Evolutionary conservation across 495 filamentous ascomycete species (phyloP).

Genomic region (Penicillium paxilli): DNA sequence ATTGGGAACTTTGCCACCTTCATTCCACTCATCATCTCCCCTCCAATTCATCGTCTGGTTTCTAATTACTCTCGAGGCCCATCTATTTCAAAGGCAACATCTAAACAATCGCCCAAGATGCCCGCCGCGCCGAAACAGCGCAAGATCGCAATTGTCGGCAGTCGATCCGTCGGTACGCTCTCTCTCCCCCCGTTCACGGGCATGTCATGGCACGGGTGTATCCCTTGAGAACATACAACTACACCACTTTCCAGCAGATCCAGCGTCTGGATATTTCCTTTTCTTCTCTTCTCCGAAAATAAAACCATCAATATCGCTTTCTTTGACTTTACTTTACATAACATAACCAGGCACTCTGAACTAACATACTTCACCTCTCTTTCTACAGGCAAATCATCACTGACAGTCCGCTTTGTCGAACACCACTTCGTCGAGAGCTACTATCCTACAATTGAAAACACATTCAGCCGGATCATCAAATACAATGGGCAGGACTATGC

Average conservation of each 20-base stretch:
- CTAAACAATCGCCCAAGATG: slow-evolving; percentile 49
- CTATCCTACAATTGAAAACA: slow-evolving; percentile 99
- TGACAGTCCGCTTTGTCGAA: slow-evolving; percentile 97
- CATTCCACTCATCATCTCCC: slow-evolving; percentile 1
- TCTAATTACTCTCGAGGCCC: no score
- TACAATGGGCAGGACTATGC: slow-evolving; percentile 90
- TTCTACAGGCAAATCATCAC: slow-evolving; percentile 84
- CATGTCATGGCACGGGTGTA: no score
- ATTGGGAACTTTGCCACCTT: slow-evolving; percentile 28
- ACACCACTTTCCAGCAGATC: no score
- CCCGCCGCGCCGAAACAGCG: slow-evolving; percentile 86
- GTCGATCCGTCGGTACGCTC: slow-evolving; percentile 86
- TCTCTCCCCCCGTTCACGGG: not conserved
- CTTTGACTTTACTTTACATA: not conserved
- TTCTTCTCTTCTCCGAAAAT: no score
- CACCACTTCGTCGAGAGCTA: slow-evolving; percentile 98
- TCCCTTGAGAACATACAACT: no score
- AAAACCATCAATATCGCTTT: not conserved
- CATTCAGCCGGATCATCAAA: slow-evolving; percentile 92
- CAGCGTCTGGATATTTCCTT: no score
- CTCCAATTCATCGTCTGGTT: not conserved
- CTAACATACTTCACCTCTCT: not conserved
- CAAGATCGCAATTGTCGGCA: slow-evolving; percentile 98
- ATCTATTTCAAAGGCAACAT: not conserved
- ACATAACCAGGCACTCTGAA: no score